Conservation (phyloP, 306 rosid genomes). For the Quercus suber region DNA sequence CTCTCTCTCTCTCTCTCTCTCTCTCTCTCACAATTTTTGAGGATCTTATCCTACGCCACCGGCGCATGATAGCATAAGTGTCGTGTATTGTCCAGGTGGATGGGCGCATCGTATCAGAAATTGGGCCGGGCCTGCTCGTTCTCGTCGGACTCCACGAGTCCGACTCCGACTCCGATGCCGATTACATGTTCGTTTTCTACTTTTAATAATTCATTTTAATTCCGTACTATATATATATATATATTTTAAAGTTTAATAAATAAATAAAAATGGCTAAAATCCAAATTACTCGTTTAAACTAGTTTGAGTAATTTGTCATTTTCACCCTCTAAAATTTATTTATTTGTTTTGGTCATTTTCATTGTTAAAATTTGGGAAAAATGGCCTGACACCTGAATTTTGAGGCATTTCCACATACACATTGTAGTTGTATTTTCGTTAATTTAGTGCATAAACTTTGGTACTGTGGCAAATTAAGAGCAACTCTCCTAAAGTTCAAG, state of each 20-base stretch:
- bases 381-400: too few relatives aligned
- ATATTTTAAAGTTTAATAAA: neutral
- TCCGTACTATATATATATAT: too few relatives aligned
- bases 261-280: neutral
- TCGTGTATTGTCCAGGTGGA: slow-evolving; percentile 52
- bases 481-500: too few relatives aligned
- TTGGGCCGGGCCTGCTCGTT: slow-evolving; percentile 93
- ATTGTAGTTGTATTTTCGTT: too few relatives aligned
- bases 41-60: slow-evolving; percentile 5
- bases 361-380: too few relatives aligned
- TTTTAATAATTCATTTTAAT: neutral
- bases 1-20: neutral
- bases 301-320: too few relatives aligned
- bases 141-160: slow-evolving; percentile 84
- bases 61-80: neutral
- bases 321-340: too few relatives aligned
- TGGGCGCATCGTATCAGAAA: slow-evolving; percentile 67
- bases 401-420: too few relatives aligned
- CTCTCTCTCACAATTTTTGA: neutral
- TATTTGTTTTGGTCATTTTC: too few relatives aligned
- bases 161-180: slow-evolving; percentile 76
- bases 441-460: too few relatives aligned
- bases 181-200: slow-evolving; percentile 52
- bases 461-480: too few relatives aligned
- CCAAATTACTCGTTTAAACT: too few relatives aligned